phyloP scores from a whole-genome alignment of 1,284 basidiomycete species.

The Mycosarcoma mackinlayi region DNA sequence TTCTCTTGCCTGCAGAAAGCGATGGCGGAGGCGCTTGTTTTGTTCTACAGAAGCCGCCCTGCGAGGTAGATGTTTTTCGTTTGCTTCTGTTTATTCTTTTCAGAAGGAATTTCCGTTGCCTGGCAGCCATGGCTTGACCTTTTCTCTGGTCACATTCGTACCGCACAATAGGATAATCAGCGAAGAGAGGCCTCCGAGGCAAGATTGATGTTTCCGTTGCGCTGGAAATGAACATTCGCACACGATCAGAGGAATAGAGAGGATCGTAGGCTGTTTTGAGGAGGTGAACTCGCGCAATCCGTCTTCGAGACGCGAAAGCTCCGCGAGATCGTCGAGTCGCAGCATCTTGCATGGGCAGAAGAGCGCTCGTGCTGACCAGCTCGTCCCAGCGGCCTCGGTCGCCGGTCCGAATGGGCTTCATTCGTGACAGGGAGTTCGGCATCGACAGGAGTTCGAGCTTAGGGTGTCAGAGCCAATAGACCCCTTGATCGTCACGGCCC shows the following conservation, averaged over 20 bases:
- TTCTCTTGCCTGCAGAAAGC: slow-evolving; percentile 11
- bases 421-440: too few species aligned
- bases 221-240: background rate
- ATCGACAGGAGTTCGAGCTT: too few species aligned
- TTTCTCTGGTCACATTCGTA: background rate
- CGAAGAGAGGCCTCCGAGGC: too few species aligned
- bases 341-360: slow-evolving; percentile 3
- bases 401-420: too few species aligned
- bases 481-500: too few species aligned
- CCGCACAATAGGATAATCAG: too few species aligned
- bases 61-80: slow-evolving; percentile 28
- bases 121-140: background rate
- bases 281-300: too few species aligned
- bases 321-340: slow-evolving; percentile 14
- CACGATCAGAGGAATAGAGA: too few species aligned
- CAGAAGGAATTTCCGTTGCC: slow-evolving; percentile 25
- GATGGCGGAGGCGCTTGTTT: slow-evolving; percentile 12
- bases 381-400: too few species aligned
- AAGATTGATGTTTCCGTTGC: background rate
- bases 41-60: slow-evolving; percentile 7
- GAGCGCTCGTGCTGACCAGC: background rate
- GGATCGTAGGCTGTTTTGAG: too few species aligned
- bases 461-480: too few species aligned
- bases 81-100: slow-evolving; percentile 13
- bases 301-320: background rate